A percentile compares a stretch with the other conserved stretches of the same genome.
Evolutionary conservation across 2,329 filamentous ascomycete species (phyloP).

Genomic region (Chrysoporthe deuterocubensis): DNA sequence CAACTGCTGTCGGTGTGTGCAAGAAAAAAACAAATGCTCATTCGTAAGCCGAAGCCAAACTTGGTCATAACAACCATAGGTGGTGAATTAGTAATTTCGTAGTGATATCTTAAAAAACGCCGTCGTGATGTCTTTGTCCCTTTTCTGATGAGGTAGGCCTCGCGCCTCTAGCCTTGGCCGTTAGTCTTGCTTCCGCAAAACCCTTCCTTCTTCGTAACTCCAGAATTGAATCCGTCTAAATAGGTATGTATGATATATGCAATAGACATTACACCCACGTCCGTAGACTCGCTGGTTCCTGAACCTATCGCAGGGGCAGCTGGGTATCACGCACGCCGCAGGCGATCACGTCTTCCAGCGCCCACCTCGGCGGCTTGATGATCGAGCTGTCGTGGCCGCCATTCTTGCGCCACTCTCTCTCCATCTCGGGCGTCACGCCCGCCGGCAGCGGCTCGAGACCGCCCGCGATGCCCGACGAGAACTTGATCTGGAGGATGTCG

Average conservation of each 20-base stretch:
- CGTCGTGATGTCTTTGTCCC: slow-evolving; percentile 10
- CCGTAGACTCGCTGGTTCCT: slow-evolving; percentile 24
- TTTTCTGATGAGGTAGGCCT: neutral
- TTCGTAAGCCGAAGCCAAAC: neutral
- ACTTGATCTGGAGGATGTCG: slow-evolving; percentile 91
- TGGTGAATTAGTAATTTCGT: slow-evolving; percentile 10
- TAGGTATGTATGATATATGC: slow-evolving; percentile 2
- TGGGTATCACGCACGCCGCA: slow-evolving; percentile 78
- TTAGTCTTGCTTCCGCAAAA: neutral
- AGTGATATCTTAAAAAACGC: slow-evolving; percentile 14
- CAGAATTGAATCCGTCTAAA: neutral
- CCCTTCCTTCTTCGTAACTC: neutral
- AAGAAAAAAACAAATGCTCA: neutral
- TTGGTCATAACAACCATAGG: neutral
- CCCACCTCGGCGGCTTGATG: slow-evolving; percentile 79
- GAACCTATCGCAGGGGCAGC: slow-evolving; percentile 64
- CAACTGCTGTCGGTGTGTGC: neutral
- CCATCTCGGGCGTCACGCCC: slow-evolving; percentile 71
- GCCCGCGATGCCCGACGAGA: slow-evolving; percentile 93
- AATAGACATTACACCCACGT: slow-evolving; percentile 27
- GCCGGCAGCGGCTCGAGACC: slow-evolving; percentile 78
- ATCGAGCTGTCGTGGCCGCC: slow-evolving; percentile 69
- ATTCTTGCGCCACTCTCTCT: slow-evolving; percentile 67
- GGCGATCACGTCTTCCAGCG: slow-evolving; percentile 78
- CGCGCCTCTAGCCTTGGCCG: neutral